These are phyloP conservation scores for Pezicula neosporulosa DNA, from an alignment of 2,329 filamentous ascomycete species.

Conservation along the genomic window DNA sequence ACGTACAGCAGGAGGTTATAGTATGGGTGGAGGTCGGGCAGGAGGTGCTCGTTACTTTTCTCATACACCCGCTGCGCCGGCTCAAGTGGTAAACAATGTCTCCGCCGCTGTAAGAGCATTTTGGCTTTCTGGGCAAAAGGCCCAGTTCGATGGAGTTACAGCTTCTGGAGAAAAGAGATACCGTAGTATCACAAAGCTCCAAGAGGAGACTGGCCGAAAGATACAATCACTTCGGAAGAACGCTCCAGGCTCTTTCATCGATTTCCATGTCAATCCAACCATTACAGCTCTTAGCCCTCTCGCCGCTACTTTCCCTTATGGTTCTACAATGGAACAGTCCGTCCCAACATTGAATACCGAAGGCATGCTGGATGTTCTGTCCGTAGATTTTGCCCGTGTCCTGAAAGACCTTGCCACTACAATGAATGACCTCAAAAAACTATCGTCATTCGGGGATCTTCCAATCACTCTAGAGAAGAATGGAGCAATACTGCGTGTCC, in stretches of 20 bases:
- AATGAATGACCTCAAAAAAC: constrained; percentile 74
- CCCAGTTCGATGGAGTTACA: constrained; percentile 77
- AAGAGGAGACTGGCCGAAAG: constrained; percentile 69
- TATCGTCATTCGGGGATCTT: constrained; percentile 77
- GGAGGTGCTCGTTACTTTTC: constrained; percentile 85
- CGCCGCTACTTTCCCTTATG: constrained; percentile 48
- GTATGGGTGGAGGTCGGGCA: constrained; percentile 63
- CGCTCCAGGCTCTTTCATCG: constrained; percentile 75
- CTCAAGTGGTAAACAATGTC: constrained; percentile 93
- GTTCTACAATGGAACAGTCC: constrained; percentile 35
- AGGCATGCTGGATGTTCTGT: constrained; percentile 80
- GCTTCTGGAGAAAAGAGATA: constrained; percentile 74
- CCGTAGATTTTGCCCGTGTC: constrained; percentile 82
- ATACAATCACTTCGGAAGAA: constrained; percentile 55
- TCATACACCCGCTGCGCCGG: constrained; percentile 78
- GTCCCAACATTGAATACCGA: constrained; percentile 71
- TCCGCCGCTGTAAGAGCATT: constrained; percentile 90
- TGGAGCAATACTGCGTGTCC: constrained; percentile 61
- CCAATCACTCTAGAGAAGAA: constrained; percentile 68
- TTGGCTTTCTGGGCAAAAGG: constrained; percentile 84
- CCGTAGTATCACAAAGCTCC: constrained; percentile 69
- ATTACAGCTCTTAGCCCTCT: constrained; percentile 83
- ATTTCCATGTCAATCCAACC: constrained; percentile 85
- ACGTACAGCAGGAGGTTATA: constrained; percentile 87
- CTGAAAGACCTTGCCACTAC: constrained; percentile 79